A percentile compares a stretch with the other conserved stretches of the same genome.
phyloP scores from a whole-genome alignment of 2,329 filamentous ascomycete genomes.

The Scedosporium aurantiacum region DNA sequence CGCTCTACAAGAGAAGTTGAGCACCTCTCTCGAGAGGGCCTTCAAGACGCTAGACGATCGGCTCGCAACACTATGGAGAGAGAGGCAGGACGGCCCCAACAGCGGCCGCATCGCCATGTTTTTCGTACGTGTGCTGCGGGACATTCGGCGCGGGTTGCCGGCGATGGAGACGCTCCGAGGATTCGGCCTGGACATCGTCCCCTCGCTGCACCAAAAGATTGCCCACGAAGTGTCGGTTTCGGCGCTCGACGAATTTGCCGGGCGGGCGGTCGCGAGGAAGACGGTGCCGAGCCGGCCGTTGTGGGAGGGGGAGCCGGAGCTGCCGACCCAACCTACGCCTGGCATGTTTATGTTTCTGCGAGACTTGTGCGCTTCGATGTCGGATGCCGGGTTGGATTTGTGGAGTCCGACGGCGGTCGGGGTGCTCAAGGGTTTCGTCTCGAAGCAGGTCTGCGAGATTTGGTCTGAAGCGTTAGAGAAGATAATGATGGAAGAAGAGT shows the following conservation, averaged over 20 bases:
- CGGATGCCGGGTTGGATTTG: constrained; percentile 59
- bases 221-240: constrained; percentile 38
- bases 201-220: constrained; percentile 52
- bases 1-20: constrained; percentile 47
- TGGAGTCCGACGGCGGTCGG: constrained; percentile 64
- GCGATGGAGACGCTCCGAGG: constrained; percentile 33
- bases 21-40: constrained; percentile 42
- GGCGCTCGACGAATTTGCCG: constrained; percentile 36
- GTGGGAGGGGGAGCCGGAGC: constrained; percentile 67
- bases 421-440: constrained; percentile 49
- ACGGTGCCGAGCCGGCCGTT: constrained; percentile 52
- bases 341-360: constrained; percentile 62
- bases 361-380: constrained; percentile 56
- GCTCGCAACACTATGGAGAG: constrained; percentile 37
- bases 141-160: constrained; percentile 58
- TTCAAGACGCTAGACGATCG: constrained; percentile 49
- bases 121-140: constrained; percentile 61
- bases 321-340: constrained; percentile 72
- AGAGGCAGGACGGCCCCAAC: constrained; percentile 32
- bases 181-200: constrained; percentile 52
- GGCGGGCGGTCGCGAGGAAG: constrained; percentile 29
- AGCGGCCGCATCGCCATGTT: constrained; percentile 49
- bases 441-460: constrained; percentile 34
- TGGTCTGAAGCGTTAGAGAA: constrained; percentile 35
- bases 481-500: constrained; percentile 11